phyloP scores from a whole-genome alignment of 2,329 filamentous ascomycete genomes.

The Alternaria sp. region DNA sequence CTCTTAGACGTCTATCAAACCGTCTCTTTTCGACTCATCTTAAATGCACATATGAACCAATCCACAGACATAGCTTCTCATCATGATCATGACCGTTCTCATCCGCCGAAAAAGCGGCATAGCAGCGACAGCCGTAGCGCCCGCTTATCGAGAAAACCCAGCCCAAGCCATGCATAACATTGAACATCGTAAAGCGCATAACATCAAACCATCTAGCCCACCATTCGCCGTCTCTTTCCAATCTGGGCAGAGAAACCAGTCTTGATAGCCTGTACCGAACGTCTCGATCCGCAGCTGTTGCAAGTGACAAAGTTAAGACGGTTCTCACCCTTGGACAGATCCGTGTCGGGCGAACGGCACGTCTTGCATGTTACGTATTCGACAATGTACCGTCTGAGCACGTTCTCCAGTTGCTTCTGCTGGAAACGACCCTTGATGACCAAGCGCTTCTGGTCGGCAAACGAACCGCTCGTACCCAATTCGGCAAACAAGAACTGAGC shows the following conservation, averaged over 20 bases:
- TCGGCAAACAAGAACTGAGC: slow-evolving; percentile 97
- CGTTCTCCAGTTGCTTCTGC: slow-evolving; percentile 99
- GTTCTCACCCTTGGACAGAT: slow-evolving; percentile 98
- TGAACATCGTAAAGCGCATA: slow-evolving; percentile 35
- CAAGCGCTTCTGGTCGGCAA: slow-evolving; percentile 84
- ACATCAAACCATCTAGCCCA: slow-evolving; percentile 66
- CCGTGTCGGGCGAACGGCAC: slow-evolving; percentile 62
- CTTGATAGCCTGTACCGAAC: slow-evolving; percentile 97
- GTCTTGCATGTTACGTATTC: slow-evolving; percentile 99
- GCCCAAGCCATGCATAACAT: slow-evolving; percentile 34
- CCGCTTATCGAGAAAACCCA: slow-evolving; percentile 28
- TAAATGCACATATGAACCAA: slow-evolving; percentile 6
- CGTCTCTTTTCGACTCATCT: slow-evolving; percentile 2
- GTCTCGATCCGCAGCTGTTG: slow-evolving; percentile 73
- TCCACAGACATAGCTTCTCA: slow-evolving; percentile 2
- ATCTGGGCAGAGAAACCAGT: slow-evolving; percentile 99
- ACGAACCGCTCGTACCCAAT: slow-evolving; percentile 94
- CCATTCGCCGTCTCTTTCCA: slow-evolving; percentile 96
- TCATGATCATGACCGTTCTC: slow-evolving; percentile 18
- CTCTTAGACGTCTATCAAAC: neutral
- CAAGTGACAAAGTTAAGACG: slow-evolving; percentile 98
- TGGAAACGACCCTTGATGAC: slow-evolving; percentile 99
- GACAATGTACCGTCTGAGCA: slow-evolving; percentile 92
- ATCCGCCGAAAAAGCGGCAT: slow-evolving; percentile 11
- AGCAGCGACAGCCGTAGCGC: slow-evolving; percentile 29